Percentiles rank a stretch among this genome's conserved stretches.
Conservation (phyloP, 2,329 filamentous ascomycete genomes). For the Calonectria crousiana region DNA sequence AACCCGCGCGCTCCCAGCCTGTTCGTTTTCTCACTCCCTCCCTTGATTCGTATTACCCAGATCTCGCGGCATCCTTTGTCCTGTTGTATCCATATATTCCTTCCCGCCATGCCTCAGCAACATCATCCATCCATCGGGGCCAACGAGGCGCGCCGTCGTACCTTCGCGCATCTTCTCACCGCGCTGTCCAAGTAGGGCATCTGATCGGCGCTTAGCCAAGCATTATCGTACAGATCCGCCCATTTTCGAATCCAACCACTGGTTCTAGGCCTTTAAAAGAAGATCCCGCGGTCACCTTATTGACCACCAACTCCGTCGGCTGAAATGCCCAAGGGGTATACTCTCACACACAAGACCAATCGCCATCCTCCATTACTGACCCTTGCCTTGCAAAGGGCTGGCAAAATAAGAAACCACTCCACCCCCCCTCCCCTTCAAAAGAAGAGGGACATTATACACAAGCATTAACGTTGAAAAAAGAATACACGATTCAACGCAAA, state of each 20-base stretch:
- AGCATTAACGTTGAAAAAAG: conserved; percentile 16
- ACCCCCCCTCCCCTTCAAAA: neutral
- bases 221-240: conserved; percentile 24
- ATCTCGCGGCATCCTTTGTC: conserved; percentile 12
- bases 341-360: conserved; percentile 22
- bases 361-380: conserved; percentile 11
- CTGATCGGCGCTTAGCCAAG: conserved; percentile 10
- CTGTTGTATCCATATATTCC: conserved; percentile 21
- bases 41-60: conserved; percentile 18
- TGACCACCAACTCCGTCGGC: conserved; percentile 33
- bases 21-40: neutral
- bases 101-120: neutral
- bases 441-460: conserved; percentile 19
- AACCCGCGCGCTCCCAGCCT: neutral
- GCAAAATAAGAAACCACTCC: conserved; percentile 1
- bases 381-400: conserved; percentile 3
- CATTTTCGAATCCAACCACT: conserved; percentile 17
- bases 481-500: neutral
- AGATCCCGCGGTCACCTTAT: conserved; percentile 18
- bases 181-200: conserved; percentile 17
- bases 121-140: neutral
- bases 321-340: conserved; percentile 33
- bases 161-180: conserved; percentile 1
- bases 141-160: neutral
- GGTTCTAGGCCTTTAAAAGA: conserved; percentile 24